Base-by-base conservation (phyloP, 495 filamentous ascomycete species). In the Trichocladium uniseriatum region DNA sequence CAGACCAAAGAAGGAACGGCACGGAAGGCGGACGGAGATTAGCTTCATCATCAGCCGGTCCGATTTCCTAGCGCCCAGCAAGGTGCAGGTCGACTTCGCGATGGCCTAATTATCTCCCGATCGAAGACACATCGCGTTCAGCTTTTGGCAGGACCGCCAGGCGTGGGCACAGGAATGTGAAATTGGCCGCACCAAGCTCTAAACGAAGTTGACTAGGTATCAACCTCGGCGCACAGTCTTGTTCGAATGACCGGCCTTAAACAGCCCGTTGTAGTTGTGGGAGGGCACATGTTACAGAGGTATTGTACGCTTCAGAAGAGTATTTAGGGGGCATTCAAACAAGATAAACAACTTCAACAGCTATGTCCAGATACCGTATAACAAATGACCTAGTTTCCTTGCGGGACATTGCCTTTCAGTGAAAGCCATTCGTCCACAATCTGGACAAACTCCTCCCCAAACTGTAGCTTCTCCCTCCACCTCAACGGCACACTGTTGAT, bases 1-100 rank as follows among this genome's bases (percentile, higher is more conserved):
- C 32, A 73, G 90, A 34, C 75, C 86, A 0, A 75, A 76, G 34
- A 80, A 74, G 54, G 94, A 78, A 59, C 68, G 69, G 32, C 64
- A 74, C 19, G 79, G 82, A 16, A 75, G 74, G 31, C 73, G 74
- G 35, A 82, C 72, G 0, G 85, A 88, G 51, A 70, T 96, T 36
- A 87, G 80, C 59, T 96, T 96, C 61, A 75, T 99, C 31, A 87
- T 99, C 49, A 95, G 89, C 5, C 73, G 94, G 20, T 80, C 86
- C 2, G 92, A 99, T 64, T 68, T 99, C 21, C 66, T 99, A 6
- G 88, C 83, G 14, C 82, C 87, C 3, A 78, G 74, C 7, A 87
- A 91, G 64, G 76, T 82, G 32, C 83, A 92, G 55, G 86, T 94
- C 9, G 83, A 94, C 55, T 70, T 60, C 0, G 70, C 96, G 62